Base-by-base conservation (phyloP, 495 filamentous ascomycete genomes). In the Cudoniella acicularis region DNA sequence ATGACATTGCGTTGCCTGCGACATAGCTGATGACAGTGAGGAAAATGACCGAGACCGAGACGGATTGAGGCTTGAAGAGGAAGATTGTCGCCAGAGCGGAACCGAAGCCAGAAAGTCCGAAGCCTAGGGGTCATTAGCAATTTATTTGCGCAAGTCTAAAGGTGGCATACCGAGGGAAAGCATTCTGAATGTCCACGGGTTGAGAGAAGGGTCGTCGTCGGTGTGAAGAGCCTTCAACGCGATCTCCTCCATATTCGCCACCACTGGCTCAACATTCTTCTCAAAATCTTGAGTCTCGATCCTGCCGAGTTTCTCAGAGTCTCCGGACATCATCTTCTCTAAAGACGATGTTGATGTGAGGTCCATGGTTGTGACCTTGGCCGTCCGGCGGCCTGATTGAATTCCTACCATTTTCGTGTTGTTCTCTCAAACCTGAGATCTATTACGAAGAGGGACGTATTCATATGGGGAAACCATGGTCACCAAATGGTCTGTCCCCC, bases 1-100 rank as follows among this genome's bases (percentile, higher is more conserved):
- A 18, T 0, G 73, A 65, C 67, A 77, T 62, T 18, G 58, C 54
- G 25, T 71, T 56, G 40, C 71, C 70, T 11, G 74, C 57, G 16
- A 73, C 57, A 57, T 70, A 76, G 16, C 61, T 63, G 36, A 76
- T 62, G 23, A 79, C 73, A 10, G 71, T 69, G 54, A 79, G 62
- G 61, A 79, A 78, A 40, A 78, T 66, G 18, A 69, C 57, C 3
- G 70, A 75, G n/a, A 79, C 76, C 23, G 47, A 67, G 50, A 79
- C 65, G 1, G 66, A 64, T 53, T 78, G 75, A 16, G 76, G 76
- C 64, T 78, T 78, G 67, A 79, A 79, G 57, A 72, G 72, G 60
- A 72, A 77, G 56, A 79, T 79, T 45, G 25, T 25, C 20, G 45
- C 40, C 4, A 64, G 47, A 8, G 46, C 36, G 17, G 53, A 36